These are phyloP conservation scores for Canavalia gladiata DNA, from an alignment of 306 rosid species.

Conservation along the genomic window DNA sequence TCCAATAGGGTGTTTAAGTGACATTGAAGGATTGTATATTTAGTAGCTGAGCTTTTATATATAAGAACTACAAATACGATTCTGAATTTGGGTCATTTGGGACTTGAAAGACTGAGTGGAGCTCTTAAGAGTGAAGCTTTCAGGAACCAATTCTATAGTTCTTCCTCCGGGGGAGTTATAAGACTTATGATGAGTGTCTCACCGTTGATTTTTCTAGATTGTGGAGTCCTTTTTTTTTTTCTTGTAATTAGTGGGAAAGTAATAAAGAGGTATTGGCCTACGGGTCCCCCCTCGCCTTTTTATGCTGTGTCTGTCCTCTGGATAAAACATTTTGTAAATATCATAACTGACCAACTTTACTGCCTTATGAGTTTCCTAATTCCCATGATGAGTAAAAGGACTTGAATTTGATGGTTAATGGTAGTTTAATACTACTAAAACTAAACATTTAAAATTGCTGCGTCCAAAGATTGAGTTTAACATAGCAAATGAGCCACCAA, in stretches of 20 bases:
- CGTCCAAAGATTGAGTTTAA: neutral
- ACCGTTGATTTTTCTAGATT: conserved; percentile 47
- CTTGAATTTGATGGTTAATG: conserved; percentile 33
- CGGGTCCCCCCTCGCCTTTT: conserved; percentile 59
- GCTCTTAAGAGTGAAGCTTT: conserved; percentile 33
- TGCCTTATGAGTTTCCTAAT: conserved; percentile 30
- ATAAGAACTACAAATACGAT: conserved; percentile 23
- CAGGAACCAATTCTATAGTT: conserved; percentile 38
- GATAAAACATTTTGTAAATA: conserved; percentile 46
- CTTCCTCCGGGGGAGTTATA: conserved; percentile 43
- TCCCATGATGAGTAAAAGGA: conserved; percentile 39
- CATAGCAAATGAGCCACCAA: neutral
- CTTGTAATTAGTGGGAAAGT: conserved; percentile 35
- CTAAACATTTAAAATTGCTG: neutral
- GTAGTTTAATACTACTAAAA: neutral
- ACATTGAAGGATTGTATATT: neutral
- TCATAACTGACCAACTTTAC: conserved; percentile 40
- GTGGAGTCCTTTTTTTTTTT: neutral
- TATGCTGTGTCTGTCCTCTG: conserved; percentile 45
- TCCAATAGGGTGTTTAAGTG: neutral
- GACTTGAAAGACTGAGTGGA: conserved; percentile 40
- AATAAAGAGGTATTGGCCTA: conserved; percentile 51
- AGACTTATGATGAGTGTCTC: conserved; percentile 47
- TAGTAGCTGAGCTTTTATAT: neutral
- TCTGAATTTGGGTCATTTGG: conserved; percentile 41